phyloP scores from a whole-genome alignment of 1,284 basidiomycete species.

The Volvariella volvacea region DNA sequence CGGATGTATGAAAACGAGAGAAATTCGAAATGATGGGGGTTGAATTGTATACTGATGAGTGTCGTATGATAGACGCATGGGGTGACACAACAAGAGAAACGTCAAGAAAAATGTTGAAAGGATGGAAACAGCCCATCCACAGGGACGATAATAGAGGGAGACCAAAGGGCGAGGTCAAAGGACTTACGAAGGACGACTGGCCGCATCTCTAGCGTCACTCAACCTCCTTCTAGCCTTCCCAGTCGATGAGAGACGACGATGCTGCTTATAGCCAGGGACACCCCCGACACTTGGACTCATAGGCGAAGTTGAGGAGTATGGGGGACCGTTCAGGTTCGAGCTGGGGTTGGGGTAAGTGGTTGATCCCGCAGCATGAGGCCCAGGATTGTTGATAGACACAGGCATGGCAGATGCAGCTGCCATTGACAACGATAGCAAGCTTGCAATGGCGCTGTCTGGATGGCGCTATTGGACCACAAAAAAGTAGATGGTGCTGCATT shows the following conservation, averaged over 20 bases:
- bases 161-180: constrained; percentile 15
- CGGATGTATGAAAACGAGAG: too few species aligned
- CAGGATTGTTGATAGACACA: constrained; percentile 25
- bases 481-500: not conserved
- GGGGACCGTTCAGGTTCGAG: constrained; percentile 1
- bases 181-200: constrained; percentile 63
- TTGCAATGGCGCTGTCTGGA: constrained; percentile 15
- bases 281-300: constrained; percentile 22
- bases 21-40: constrained; percentile 4
- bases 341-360: constrained; percentile 8
- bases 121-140: too few species aligned
- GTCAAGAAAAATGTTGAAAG: too few species aligned
- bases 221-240: constrained; percentile 61
- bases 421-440: constrained; percentile 61
- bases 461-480: not conserved
- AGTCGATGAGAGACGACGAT: constrained; percentile 61
- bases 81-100: constrained; percentile 10
- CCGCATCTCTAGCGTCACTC: constrained; percentile 72
- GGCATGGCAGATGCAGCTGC: constrained; percentile 46
- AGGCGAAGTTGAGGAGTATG: constrained; percentile 11
- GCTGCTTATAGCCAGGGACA: constrained; percentile 39
- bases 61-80: constrained; percentile 13
- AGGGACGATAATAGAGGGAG: constrained; percentile 15
- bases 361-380: constrained; percentile 16
- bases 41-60: constrained; percentile 6